Evolutionary conservation across 1,139 yeast genomes (phyloP).

Genomic region (Suzukiozyma palmioleophila): DNA sequence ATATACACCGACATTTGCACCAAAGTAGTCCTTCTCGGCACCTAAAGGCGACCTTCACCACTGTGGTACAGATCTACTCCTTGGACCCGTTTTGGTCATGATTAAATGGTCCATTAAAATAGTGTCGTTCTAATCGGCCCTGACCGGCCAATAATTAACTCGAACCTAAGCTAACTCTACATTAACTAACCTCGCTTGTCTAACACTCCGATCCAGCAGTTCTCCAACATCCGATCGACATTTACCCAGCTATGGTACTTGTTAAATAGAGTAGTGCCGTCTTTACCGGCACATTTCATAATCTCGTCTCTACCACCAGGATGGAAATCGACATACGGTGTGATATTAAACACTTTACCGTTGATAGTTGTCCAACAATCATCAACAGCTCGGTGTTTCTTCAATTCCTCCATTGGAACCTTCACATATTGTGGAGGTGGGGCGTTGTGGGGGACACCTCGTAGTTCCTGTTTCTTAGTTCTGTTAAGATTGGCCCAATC

Average conservation of each 20-base stretch:
- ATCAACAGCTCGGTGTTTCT: conserved; percentile 48
- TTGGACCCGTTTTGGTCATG: too few species aligned
- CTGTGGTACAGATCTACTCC: too few species aligned
- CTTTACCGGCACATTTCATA: conserved; percentile 77
- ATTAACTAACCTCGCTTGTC: conserved; percentile 4
- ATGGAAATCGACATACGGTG: conserved; percentile 79
- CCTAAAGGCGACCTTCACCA: too few species aligned
- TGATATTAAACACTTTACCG: conserved; percentile 79
- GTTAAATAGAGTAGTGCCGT: conserved; percentile 76
- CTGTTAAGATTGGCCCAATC: conserved; percentile 73
- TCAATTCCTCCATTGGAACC: conserved; percentile 57
- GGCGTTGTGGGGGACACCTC: conserved; percentile 37
- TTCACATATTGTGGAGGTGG: conserved; percentile 46
- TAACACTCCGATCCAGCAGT: conserved; percentile 68
- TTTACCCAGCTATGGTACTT: conserved; percentile 89
- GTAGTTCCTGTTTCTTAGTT: conserved; percentile 20
- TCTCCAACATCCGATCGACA: conserved; percentile 73
- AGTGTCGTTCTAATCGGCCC: too few species aligned
- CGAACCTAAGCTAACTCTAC: too few species aligned
- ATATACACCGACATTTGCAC: conserved; percentile 40
- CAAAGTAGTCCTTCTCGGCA: conserved; percentile 9
- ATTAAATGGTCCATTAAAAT: too few species aligned
- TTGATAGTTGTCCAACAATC: conserved; percentile 87
- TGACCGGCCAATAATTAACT: too few species aligned
- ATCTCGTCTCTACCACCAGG: conserved; percentile 90